These are phyloP conservation scores for Calonectria fujianensis DNA, from an alignment of 2,329 filamentous ascomycete species.

Conservation along the genomic window DNA sequence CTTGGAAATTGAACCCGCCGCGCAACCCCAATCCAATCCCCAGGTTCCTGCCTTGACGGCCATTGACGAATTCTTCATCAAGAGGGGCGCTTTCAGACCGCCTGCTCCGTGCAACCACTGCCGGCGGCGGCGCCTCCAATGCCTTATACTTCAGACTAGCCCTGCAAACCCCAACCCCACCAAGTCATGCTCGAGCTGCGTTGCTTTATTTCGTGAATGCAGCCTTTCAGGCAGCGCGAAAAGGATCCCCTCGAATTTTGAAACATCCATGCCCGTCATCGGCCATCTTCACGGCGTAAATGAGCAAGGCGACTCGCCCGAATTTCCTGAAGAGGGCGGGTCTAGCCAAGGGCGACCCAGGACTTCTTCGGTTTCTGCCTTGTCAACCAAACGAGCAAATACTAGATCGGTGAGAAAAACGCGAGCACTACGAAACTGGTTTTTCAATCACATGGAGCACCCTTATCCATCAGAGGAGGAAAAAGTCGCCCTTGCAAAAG, in stretches of 20 bases:
- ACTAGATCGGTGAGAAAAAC: conserved; percentile 67
- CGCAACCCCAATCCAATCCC: conserved; percentile 16
- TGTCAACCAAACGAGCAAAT: conserved; percentile 58
- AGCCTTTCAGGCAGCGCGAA: conserved; percentile 68
- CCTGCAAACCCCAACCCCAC: conserved; percentile 69
- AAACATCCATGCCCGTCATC: conserved; percentile 67
- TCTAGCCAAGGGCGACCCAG: conserved; percentile 10
- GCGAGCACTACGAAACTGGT: conserved; percentile 67
- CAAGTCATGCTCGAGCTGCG: conserved; percentile 69
- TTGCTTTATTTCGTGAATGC: conserved; percentile 70
- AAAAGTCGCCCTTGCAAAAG: conserved; percentile 61
- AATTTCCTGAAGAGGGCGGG: conserved; percentile 38
- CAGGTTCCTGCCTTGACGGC: conserved; percentile 46
- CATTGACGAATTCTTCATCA: conserved; percentile 62
- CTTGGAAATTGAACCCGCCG: conserved; percentile 38
- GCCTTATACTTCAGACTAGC: conserved; percentile 68
- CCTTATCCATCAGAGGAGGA: conserved; percentile 70
- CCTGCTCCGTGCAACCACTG: conserved; percentile 67
- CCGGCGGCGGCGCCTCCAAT: conserved; percentile 66
- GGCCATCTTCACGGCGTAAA: conserved; percentile 69
- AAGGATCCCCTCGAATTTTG: conserved; percentile 66
- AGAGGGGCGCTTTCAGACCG: conserved; percentile 65
- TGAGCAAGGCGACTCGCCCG: conserved; percentile 58
- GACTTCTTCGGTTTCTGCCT: conserved; percentile 36
- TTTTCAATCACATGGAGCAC: conserved; percentile 64